Evolutionary conservation across 495 filamentous ascomycete species (phyloP).

Genomic region (Aspergillus wentii): DNA sequence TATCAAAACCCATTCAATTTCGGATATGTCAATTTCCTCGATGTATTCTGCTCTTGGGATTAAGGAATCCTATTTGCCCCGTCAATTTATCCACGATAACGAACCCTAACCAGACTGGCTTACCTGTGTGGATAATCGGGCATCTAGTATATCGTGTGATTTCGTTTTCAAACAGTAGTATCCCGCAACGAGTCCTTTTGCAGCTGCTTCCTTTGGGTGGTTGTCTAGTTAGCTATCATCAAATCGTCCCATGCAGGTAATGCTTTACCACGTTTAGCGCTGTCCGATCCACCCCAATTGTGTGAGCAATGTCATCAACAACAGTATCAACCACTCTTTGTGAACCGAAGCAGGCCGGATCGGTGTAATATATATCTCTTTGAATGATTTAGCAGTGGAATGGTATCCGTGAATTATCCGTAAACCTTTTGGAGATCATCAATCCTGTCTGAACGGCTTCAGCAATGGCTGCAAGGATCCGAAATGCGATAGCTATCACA

Average conservation of each 20-base stretch:
- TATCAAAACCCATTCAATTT: conserved; percentile 68
- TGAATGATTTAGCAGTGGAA: not conserved
- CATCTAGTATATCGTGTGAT: conserved; percentile 17
- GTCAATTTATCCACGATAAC: conserved; percentile 4
- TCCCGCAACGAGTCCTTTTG: conserved; percentile 67
- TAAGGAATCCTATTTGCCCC: conserved; percentile 57
- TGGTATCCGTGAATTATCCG: not conserved
- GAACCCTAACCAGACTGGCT: not conserved
- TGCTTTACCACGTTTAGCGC: conserved; percentile 39
- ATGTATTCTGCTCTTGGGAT: conserved; percentile 57
- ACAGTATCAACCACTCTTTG: conserved; percentile 72
- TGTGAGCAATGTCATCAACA: conserved; percentile 81
- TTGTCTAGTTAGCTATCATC: not conserved
- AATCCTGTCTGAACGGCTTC: conserved; percentile 57
- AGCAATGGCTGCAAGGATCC: conserved; percentile 66
- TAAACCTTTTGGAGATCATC: conserved; percentile 76
- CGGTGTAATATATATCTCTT: conserved; percentile 89
- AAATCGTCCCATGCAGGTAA: conserved; percentile 38
- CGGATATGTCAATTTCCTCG: conserved; percentile 46
- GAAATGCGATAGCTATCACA: conserved; percentile 51
- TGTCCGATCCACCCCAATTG: conserved; percentile 41
- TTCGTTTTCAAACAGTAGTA: conserved; percentile 35
- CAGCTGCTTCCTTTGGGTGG: conserved; percentile 45
- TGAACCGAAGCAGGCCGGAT: conserved; percentile 71
- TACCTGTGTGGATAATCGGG: conserved; percentile 12